These are phyloP conservation scores for Durio zibethinus DNA, from an alignment of 345 rosid genomes.

Conservation along the genomic window DNA sequence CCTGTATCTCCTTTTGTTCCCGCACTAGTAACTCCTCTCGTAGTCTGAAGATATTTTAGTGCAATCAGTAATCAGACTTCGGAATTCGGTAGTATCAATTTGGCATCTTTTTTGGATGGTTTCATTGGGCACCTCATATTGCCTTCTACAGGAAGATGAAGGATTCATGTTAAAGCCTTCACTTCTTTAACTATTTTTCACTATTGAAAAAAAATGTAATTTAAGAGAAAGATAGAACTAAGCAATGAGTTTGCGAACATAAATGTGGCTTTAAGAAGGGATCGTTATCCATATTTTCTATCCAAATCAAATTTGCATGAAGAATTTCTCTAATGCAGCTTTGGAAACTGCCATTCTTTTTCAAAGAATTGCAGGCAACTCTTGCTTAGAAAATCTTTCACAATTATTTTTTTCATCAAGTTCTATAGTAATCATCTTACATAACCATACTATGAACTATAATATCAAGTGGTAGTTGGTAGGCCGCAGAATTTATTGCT, in stretches of 20 bases:
- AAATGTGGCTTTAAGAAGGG: neutral
- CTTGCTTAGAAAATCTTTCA: neutral
- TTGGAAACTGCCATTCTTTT: neutral
- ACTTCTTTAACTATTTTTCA: neutral
- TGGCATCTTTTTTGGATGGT: no score
- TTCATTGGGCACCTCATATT: neutral
- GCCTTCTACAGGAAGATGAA: neutral
- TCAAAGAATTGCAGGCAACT: neutral
- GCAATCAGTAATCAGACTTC: neutral
- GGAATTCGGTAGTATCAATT: neutral
- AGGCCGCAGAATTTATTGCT: neutral
- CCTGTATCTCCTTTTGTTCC: neutral
- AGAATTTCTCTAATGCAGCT: neutral
- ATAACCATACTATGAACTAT: neutral
- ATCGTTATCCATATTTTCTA: neutral
- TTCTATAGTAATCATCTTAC: neutral
- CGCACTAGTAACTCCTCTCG: no score
- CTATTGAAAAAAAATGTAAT: neutral
- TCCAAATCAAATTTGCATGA: neutral
- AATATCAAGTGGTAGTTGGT: neutral
- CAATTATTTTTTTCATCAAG: neutral
- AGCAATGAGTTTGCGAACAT: neutral
- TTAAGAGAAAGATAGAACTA: neutral
- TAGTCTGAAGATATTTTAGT: neutral
- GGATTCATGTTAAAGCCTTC: neutral